These are phyloP conservation scores for Carex parvula DNA, from an alignment of 176 grass and related monocot genomes.

Conservation along the genomic window DNA sequence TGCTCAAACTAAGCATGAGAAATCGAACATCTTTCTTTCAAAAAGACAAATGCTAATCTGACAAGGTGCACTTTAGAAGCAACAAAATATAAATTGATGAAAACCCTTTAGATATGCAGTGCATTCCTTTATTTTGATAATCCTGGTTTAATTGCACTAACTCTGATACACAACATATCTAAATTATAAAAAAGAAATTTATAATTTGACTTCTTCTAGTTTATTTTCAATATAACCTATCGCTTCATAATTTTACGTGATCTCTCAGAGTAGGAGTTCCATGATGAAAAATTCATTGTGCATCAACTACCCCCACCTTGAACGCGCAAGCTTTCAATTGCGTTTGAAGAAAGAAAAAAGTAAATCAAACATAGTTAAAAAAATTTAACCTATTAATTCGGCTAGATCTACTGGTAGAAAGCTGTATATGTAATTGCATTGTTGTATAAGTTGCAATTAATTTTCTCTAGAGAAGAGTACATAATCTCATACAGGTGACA, in stretches of 20 bases:
- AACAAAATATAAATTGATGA: background rate
- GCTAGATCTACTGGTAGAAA: too few relatives aligned
- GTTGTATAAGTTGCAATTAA: background rate
- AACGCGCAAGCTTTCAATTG: background rate
- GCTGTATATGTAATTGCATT: too few relatives aligned
- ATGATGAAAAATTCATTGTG: conserved; percentile 19
- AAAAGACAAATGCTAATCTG: too few relatives aligned
- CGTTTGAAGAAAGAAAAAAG: background rate
- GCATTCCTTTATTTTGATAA: too few relatives aligned
- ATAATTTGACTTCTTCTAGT: too few relatives aligned
- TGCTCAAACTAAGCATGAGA: too few relatives aligned
- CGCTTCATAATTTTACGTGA: background rate
- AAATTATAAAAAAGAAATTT: background rate
- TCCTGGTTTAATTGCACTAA: too few relatives aligned
- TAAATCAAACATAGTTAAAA: background rate
- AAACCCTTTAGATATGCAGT: background rate
- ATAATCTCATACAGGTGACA: background rate
- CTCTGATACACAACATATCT: background rate
- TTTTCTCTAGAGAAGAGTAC: background rate
- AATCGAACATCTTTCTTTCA: too few relatives aligned
- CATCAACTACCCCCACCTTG: conserved; percentile 9
- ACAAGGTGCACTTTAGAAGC: background rate
- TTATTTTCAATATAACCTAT: background rate
- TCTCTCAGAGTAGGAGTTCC: background rate
- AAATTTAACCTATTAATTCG: too few relatives aligned